Percentiles rank a stretch among this genome's conserved stretches.
phyloP scores from a whole-genome alignment of 495 filamentous ascomycete species.

The Glutinoglossum americanum region DNA sequence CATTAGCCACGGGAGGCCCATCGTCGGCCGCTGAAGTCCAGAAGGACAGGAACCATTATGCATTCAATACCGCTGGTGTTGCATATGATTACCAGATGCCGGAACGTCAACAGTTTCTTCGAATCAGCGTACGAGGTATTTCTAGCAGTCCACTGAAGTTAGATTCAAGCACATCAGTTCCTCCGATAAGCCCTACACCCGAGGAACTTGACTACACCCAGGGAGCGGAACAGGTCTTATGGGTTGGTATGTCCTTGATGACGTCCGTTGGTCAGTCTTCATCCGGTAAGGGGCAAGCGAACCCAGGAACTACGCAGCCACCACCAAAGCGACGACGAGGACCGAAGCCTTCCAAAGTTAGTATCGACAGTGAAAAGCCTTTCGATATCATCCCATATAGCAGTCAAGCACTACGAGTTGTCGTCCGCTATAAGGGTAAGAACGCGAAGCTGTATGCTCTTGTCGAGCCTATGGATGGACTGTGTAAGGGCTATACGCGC shows the following conservation, averaged over 20 bases:
- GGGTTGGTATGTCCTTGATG: not conserved
- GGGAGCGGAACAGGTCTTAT: not conserved
- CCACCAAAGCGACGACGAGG: not conserved
- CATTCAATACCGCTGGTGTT: not conserved
- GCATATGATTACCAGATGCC: not conserved
- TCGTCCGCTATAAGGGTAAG: too few relatives aligned
- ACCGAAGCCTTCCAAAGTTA: not conserved
- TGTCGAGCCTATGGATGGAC: too few relatives aligned
- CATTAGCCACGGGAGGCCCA: too few relatives aligned
- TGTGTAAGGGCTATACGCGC: too few relatives aligned
- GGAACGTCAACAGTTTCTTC: not conserved
- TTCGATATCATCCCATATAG: too few relatives aligned
- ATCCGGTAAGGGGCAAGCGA: not conserved
- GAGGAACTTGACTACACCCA: not conserved
- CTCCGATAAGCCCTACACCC: not conserved
- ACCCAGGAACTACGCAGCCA: not conserved
- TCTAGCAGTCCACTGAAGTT: not conserved
- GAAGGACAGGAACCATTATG: not conserved
- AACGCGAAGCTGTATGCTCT: too few relatives aligned
- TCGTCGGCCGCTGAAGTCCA: not conserved
- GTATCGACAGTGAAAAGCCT: too few relatives aligned
- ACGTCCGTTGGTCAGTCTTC: not conserved
- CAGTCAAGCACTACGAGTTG: too few relatives aligned
- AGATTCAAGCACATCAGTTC: not conserved
- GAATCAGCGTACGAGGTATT: not conserved